Conservation (phyloP, 129 eudicot species). For the Mikania micrantha region DNA sequence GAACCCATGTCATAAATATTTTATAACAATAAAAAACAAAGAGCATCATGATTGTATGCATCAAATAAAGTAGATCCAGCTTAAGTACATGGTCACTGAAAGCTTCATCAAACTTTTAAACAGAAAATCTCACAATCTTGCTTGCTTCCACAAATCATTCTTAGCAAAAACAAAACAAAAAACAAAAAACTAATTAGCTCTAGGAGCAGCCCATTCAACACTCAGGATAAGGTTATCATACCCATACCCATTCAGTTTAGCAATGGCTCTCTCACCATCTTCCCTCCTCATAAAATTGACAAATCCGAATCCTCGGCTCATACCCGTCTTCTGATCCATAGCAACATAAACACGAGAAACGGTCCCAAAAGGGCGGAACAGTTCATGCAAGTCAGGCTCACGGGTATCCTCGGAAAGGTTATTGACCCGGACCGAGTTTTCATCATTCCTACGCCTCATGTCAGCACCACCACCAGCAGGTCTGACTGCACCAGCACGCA, state of each 20-base stretch:
- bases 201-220: slow-evolving; percentile 19
- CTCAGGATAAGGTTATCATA: slow-evolving; percentile 20
- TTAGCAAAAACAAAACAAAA: background rate
- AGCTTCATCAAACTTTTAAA: background rate
- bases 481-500: slow-evolving; percentile 15
- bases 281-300: slow-evolving; percentile 15
- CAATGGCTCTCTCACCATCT: slow-evolving; percentile 18
- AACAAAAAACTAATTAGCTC: background rate
- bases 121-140: slow-evolving; percentile 1
- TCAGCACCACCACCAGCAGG: slow-evolving; percentile 14
- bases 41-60: background rate
- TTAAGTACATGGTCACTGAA: background rate
- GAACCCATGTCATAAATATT: too few species aligned
- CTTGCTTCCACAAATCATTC: background rate
- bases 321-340: slow-evolving; percentile 15
- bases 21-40: background rate
- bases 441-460: slow-evolving; percentile 19
- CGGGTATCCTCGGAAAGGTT: slow-evolving; percentile 17
- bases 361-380: slow-evolving; percentile 11
- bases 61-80: background rate
- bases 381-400: slow-evolving; percentile 18
- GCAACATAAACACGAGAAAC: slow-evolving; percentile 15
- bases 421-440: slow-evolving; percentile 11
- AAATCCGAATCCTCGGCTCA: slow-evolving; percentile 19
- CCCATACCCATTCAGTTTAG: slow-evolving; percentile 15